Evolutionary conservation across 345 rosid genomes (phyloP).

Genomic region (Murraya paniculata): DNA sequence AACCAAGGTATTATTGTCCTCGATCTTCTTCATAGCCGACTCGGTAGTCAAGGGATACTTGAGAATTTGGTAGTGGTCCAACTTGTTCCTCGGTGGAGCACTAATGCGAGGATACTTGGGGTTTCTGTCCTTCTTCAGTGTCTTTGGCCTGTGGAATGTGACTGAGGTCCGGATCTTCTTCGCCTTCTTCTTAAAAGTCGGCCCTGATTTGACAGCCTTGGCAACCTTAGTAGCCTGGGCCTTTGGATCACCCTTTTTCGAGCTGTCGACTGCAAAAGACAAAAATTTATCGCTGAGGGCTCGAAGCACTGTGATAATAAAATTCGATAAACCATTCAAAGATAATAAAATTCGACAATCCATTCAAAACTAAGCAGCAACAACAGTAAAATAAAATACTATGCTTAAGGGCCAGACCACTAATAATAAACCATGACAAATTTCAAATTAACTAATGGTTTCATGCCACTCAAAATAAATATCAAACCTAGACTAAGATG

Average conservation of each 20-base stretch:
- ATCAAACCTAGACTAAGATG: not conserved
- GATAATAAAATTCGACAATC: not conserved
- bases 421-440: not conserved
- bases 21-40: constrained; percentile 74
- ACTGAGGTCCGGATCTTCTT: constrained; percentile 64
- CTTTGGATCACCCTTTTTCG: constrained; percentile 53
- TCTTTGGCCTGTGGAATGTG: constrained; percentile 62
- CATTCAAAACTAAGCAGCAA: not conserved
- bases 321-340: not conserved
- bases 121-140: constrained; percentile 51
- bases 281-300: not conserved
- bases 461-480: no score
- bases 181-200: constrained; percentile 50
- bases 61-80: constrained; percentile 62
- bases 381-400: not conserved
- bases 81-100: constrained; percentile 65
- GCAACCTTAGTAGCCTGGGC: constrained; percentile 66
- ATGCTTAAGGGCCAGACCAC: not conserved
- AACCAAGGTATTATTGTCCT: constrained; percentile 65
- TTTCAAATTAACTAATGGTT: no score
- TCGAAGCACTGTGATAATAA: not conserved
- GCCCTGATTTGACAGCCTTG: constrained; percentile 61
- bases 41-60: constrained; percentile 67
- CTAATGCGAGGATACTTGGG: constrained; percentile 66
- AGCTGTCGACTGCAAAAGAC: constrained; percentile 22